Conservation (phyloP, 2,329 filamentous ascomycete genomes). For the Ophiostoma populinum region DNA sequence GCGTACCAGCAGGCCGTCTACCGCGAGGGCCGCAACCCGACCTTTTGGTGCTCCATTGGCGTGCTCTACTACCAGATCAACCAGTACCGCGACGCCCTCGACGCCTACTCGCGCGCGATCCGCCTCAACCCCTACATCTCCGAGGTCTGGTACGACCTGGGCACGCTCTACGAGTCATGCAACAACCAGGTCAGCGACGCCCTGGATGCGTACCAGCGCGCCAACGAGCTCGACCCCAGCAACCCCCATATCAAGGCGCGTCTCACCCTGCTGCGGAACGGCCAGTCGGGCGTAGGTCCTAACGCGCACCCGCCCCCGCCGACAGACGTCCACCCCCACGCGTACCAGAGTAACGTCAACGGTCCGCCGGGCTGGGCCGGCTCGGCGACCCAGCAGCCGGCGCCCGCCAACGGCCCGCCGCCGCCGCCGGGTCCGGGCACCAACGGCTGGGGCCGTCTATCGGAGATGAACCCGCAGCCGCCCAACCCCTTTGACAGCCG, state of each 20-base stretch:
- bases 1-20: constrained; percentile 98
- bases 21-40: constrained; percentile 90
- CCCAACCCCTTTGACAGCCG: constrained; percentile 68
- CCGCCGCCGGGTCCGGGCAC: constrained; percentile 41
- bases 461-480: constrained; percentile 63
- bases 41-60: constrained; percentile 98
- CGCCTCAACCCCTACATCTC: constrained; percentile 95
- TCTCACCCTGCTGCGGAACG: constrained; percentile 72
- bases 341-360: constrained; percentile 73
- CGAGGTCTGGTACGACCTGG: constrained; percentile 97
- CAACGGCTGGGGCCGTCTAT: constrained; percentile 47
- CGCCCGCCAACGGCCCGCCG: constrained; percentile 30
- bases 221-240: constrained; percentile 78
- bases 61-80: constrained; percentile 99
- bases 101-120: constrained; percentile 94
- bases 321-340: constrained; percentile 88
- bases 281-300: constrained; percentile 49
- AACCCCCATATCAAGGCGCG: constrained; percentile 96
- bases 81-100: constrained; percentile 92
- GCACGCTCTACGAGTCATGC: constrained; percentile 93
- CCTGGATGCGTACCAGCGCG: constrained; percentile 84
- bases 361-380: constrained; percentile 79
- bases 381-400: constrained; percentile 35
- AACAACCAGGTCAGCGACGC: constrained; percentile 98
- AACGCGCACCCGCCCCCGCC: constrained; percentile 72